Evolutionary conservation across 2,329 filamentous ascomycete species (phyloP).

Genomic region (Neospermospora avenae): DNA sequence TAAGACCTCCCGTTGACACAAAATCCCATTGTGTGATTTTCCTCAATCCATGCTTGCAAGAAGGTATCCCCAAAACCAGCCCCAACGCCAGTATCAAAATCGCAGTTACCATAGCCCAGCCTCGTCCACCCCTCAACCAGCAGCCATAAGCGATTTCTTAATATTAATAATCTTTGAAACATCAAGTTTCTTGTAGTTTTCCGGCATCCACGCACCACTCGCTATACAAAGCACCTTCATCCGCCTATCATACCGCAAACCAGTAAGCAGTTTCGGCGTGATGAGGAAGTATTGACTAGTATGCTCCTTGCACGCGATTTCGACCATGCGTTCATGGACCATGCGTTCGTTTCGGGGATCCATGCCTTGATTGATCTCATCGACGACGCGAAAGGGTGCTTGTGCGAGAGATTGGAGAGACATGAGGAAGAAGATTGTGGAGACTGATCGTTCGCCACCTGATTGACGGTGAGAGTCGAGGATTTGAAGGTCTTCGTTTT

Average conservation of each 20-base stretch:
- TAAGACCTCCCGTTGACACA: neutral
- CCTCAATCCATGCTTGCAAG: neutral
- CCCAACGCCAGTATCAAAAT: neutral
- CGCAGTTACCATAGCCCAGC: neutral
- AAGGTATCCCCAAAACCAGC: neutral
- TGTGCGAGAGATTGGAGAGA: constrained; percentile 90
- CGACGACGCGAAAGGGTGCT: constrained; percentile 94
- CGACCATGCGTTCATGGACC: constrained; percentile 97
- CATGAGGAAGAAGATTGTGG: constrained; percentile 99
- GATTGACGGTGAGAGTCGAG: constrained; percentile 93
- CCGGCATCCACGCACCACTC: constrained; percentile 72
- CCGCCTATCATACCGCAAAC: constrained; percentile 78
- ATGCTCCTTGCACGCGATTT: constrained; percentile 86
- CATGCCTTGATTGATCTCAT: constrained; percentile 99
- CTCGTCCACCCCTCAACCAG: constrained; percentile 6
- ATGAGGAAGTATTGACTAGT: constrained; percentile 92
- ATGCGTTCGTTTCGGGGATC: constrained; percentile 97
- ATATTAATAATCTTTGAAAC: constrained; percentile 31
- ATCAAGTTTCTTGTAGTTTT: constrained; percentile 39
- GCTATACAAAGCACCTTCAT: constrained; percentile 96
- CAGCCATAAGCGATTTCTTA: constrained; percentile 29
- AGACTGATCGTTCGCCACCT: constrained; percentile 91
- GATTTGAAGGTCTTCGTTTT: constrained; percentile 77
- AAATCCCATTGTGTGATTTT: neutral
- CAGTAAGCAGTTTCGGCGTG: constrained; percentile 88